phyloP scores from a whole-genome alignment of 2,329 filamentous ascomycete species.

The Ustulina deusta region DNA sequence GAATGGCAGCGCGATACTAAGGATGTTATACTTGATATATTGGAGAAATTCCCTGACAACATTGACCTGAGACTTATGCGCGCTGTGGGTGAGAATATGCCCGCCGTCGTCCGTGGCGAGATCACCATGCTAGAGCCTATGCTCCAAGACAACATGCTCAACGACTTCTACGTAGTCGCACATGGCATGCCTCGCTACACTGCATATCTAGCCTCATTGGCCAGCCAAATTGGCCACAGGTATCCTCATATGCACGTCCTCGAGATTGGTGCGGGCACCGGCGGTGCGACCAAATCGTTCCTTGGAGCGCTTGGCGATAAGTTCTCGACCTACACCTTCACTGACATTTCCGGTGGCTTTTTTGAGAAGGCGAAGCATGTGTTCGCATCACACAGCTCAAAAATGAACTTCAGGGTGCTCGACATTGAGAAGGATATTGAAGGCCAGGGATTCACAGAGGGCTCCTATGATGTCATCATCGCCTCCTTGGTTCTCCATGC shows the following conservation, averaged over 20 bases:
- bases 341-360: constrained; percentile 28
- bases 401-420: constrained; percentile 17
- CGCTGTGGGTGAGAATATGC: constrained; percentile 51
- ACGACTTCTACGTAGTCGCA: neutral
- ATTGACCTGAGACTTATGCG: constrained; percentile 46
- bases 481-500: constrained; percentile 56
- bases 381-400: neutral
- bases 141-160: constrained; percentile 21
- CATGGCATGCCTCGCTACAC: neutral
- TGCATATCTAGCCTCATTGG: neutral
- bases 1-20: constrained; percentile 32
- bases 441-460: constrained; percentile 50
- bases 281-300: constrained; percentile 7
- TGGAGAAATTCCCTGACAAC: constrained; percentile 23
- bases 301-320: neutral
- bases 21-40: neutral
- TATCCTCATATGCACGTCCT: constrained; percentile 2
- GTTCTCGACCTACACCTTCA: constrained; percentile 29
- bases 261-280: constrained; percentile 3
- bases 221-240: neutral
- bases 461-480: constrained; percentile 56
- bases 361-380: constrained; percentile 11
- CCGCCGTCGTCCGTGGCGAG: constrained; percentile 50
- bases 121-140: constrained; percentile 52
- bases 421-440: constrained; percentile 39